Percentiles rank a stretch among this genome's conserved stretches.
phyloP scores from a whole-genome alignment of 148 eudicot genomes.

The Diospyros kaki region DNA sequence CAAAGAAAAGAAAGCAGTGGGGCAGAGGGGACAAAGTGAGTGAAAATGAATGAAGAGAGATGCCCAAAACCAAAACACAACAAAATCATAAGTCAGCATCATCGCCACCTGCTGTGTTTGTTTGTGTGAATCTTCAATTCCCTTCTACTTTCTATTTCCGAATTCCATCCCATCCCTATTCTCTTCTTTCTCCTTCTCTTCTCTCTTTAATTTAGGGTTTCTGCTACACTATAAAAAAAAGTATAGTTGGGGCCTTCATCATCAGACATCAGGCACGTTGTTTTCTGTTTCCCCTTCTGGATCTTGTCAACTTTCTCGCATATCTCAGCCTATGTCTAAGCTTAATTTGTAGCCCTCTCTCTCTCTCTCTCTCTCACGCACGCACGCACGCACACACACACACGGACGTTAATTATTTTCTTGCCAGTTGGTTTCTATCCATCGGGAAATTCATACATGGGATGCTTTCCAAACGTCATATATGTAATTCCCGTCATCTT shows the following conservation, averaged over 20 bases:
- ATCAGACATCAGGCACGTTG: no score
- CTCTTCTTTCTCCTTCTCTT: no score
- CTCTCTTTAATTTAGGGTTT: no score
- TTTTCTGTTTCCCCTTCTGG: no score
- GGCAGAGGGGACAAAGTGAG: conserved; percentile 10
- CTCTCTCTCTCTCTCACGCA: neutral
- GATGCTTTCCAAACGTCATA: conserved; percentile 10
- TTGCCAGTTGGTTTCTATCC: neutral
- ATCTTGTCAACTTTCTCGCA: no score
- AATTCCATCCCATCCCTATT: no score
- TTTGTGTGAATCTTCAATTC: neutral
- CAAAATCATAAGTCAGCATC: neutral
- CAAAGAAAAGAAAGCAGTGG: no score
- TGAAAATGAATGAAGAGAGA: neutral
- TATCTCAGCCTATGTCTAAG: no score
- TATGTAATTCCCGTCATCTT: conserved; percentile 6
- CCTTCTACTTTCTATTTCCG: neutral
- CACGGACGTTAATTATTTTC: neutral
- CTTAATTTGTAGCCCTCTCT: neutral
- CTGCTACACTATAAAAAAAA: no score
- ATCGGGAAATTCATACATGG: conserved; percentile 14
- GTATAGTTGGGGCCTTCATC: no score
- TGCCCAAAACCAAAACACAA: neutral
- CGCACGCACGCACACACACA: no score
- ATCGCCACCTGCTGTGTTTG: neutral